These are phyloP conservation scores for Cladosporium sp. DNA, from an alignment of 2,329 filamentous ascomycete species.

Conservation along the genomic window DNA sequence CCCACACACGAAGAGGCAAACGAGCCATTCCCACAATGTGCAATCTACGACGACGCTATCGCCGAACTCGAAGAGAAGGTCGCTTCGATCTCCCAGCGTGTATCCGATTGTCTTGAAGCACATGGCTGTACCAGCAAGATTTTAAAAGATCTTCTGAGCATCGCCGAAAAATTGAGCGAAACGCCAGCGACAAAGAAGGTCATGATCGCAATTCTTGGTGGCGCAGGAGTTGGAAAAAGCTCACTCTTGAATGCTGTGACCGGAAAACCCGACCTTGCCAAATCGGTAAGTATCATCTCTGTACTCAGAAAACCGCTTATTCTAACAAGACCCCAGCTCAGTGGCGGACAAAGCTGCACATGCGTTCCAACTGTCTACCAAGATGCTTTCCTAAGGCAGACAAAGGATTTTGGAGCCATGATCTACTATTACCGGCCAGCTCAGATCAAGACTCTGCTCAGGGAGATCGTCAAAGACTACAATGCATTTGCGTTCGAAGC, in stretches of 20 bases:
- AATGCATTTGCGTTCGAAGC: conserved; percentile 14
- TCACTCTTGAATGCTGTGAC: conserved; percentile 23
- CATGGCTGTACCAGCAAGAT: background rate
- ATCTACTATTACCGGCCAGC: conserved; percentile 16
- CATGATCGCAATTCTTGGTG: conserved; percentile 18
- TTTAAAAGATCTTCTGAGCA: background rate
- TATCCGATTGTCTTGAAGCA: background rate
- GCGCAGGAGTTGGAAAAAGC: conserved; percentile 24
- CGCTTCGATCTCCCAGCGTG: background rate
- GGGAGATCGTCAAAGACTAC: conserved; percentile 14
- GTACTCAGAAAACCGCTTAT: background rate
- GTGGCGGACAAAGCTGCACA: conserved; percentile 19
- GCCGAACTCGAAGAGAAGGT: conserved; percentile 1
- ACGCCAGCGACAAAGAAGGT: conserved; percentile 4
- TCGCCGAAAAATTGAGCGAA: background rate
- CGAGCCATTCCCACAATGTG: conserved; percentile 13
- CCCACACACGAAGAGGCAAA: conserved; percentile 4
- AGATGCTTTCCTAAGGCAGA: conserved; percentile 12
- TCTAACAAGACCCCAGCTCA: background rate
- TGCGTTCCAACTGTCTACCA: conserved; percentile 16
- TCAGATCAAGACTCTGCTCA: conserved; percentile 11
- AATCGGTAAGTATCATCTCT: conserved; percentile 13
- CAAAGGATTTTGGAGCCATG: conserved; percentile 14
- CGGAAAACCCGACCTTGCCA: conserved; percentile 18
- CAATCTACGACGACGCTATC: conserved; percentile 12